A percentile compares a stretch with the other conserved stretches of the same genome.
Evolutionary conservation across 2,329 filamentous ascomycete species (phyloP).

Genomic region (Diaporthe australafricana): DNA sequence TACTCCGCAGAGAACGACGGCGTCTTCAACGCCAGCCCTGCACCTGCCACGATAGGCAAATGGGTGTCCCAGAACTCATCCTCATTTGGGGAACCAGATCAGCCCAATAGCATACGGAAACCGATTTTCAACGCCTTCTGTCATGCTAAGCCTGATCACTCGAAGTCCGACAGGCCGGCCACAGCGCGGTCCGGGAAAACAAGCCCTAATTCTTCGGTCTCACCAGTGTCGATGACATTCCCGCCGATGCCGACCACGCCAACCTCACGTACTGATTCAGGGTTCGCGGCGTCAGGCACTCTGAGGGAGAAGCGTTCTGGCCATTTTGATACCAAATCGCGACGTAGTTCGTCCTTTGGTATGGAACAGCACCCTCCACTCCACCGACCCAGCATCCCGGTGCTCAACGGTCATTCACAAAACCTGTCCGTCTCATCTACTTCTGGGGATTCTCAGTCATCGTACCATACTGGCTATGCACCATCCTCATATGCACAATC

Average conservation of each 20-base stretch:
- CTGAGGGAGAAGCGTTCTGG: slow-evolving; percentile 94
- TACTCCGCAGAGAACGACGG: slow-evolving; percentile 89
- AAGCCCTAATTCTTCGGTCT: slow-evolving; percentile 74
- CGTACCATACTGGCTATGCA: slow-evolving; percentile 76
- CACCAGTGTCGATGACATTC: slow-evolving; percentile 83
- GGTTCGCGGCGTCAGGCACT: slow-evolving; percentile 86
- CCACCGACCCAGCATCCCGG: slow-evolving; percentile 79
- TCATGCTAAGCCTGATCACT: slow-evolving; percentile 76
- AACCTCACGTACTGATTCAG: slow-evolving; percentile 91
- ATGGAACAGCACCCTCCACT: slow-evolving; percentile 75
- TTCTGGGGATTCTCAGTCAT: slow-evolving; percentile 75
- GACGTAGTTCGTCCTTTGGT: slow-evolving; percentile 93
- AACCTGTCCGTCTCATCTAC: slow-evolving; percentile 70
- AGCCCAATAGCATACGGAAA: slow-evolving; percentile 61
- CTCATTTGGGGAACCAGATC: slow-evolving; percentile 79
- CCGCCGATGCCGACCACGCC: slow-evolving; percentile 81
- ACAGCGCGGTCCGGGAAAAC: slow-evolving; percentile 75
- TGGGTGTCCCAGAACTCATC: slow-evolving; percentile 92
- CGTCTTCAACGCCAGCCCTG: slow-evolving; percentile 79
- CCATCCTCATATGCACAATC: slow-evolving; percentile 88
- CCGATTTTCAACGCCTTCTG: slow-evolving; percentile 94
- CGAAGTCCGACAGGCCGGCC: slow-evolving; percentile 78
- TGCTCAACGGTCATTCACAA: slow-evolving; percentile 73
- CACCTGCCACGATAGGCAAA: slow-evolving; percentile 80
- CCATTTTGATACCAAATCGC: slow-evolving; percentile 83